Evolutionary conservation across 768 basidiomycete species (phyloP), one percentile per base, ranked within the genome.

Genomic region (Mycena vulgaris): DNA sequence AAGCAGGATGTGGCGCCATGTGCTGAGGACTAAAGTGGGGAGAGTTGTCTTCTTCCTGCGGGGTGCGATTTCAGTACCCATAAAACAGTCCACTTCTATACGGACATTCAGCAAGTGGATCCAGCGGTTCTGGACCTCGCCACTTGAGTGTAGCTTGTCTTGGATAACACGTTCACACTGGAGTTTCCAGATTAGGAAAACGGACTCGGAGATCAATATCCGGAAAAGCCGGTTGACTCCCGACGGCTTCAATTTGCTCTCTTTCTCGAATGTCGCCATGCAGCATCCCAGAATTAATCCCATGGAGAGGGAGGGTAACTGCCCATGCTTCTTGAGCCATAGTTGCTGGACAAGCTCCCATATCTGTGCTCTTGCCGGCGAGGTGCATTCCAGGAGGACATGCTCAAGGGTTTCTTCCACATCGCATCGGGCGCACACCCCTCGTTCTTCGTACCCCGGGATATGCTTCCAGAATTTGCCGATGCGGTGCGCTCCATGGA

Each of bases 141-240:
- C 31, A n/a, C 0, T 56, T 13, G 23, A 45, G 11, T 60, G 25
- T 19, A 27, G 59, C 47, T 23, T 61, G 9, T 17, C 27, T 28
- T 28, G 25, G 35, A 75, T 75, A 14, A 66, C 63, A 11, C 58
- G 21, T 51, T 74, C 71, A 57, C 69, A 70, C 13, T 71, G 25
- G 42, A 75, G n/a, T 30, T 58, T 67, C 66, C 73, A 75, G 5
- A 71, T 74, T 0, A 75, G 70, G 61, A 68, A 61, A 1, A 55
- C 60, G 0, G 63, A 61, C 47, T 74, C 73, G 27, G 75, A 71
- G 21, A 75, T 60, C 17, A 71, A n/a, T 17, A 73, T 74, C 28
- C 61, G 53, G 31, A 53, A 66, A 10, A 73, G 64, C 16, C 74
- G 40, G 33, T 37, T 42, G 0, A 17, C 25, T 0, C 47, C 65